Evolutionary conservation across 2,329 filamentous ascomycete species (phyloP).

Genomic region (Didymella lethalis): DNA sequence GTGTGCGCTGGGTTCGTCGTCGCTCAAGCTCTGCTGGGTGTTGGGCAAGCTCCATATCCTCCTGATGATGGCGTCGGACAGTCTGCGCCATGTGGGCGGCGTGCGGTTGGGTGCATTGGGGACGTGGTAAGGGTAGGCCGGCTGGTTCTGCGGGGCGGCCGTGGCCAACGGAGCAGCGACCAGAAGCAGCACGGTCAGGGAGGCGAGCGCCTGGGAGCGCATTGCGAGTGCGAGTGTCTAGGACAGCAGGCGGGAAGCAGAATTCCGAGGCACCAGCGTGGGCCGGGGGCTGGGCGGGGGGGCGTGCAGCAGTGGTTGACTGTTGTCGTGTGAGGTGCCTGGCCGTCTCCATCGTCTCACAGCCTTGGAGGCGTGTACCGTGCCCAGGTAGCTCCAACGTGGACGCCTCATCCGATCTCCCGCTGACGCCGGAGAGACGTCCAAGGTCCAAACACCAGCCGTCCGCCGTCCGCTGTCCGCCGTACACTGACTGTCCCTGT

Average conservation of each 20-base stretch:
- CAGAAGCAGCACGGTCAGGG: constrained; percentile 44
- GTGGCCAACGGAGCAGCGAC: constrained; percentile 32
- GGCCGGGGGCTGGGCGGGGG: not conserved
- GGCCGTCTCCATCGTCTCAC: not conserved
- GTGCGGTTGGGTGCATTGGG: constrained; percentile 25
- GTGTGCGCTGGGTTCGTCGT: not conserved
- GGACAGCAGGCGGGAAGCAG: not conserved
- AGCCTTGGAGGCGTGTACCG: not conserved
- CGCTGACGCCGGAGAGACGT: not conserved
- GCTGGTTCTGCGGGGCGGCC: constrained; percentile 43
- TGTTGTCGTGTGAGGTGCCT: constrained; percentile 1
- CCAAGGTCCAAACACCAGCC: not conserved
- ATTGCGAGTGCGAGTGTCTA: constrained; percentile 28
- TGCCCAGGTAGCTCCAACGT: not conserved
- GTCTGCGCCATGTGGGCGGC: constrained; percentile 46
- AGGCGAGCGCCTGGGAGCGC: constrained; percentile 38
- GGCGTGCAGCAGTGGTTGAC: not conserved
- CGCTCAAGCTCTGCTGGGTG: constrained; percentile 24
- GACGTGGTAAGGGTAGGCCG: constrained; percentile 24
- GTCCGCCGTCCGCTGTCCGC: not conserved
- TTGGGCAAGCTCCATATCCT: constrained; percentile 42
- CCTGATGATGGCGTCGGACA: constrained; percentile 49
- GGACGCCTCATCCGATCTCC: constrained; percentile 4
- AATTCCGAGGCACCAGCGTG: not conserved
- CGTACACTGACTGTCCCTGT: not conserved